phyloP scores from a whole-genome alignment of 2,329 filamentous ascomycete genomes.

The Lachnellula arida region DNA sequence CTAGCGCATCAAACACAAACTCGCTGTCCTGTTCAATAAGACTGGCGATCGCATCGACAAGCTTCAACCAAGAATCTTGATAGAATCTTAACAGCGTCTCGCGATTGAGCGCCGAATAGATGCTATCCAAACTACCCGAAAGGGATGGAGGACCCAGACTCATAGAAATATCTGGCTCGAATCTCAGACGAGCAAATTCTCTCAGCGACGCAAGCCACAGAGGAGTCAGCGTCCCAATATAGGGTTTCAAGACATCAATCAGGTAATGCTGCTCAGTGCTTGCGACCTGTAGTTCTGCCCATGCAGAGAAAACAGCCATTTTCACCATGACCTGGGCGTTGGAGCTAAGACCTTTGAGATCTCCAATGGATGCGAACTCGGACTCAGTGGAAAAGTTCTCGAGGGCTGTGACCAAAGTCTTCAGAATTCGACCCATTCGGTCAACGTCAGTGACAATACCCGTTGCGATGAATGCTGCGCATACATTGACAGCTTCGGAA shows the following conservation, averaged over 20 bases:
- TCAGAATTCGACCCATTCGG: slow-evolving; percentile 96
- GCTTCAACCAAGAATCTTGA: slow-evolving; percentile 92
- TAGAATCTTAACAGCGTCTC: slow-evolving; percentile 94
- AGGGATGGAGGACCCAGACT: slow-evolving; percentile 76
- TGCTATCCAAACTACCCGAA: slow-evolving; percentile 83
- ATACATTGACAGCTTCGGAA: slow-evolving; percentile 93
- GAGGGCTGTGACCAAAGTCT: slow-evolving; percentile 82
- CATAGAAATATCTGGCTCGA: slow-evolving; percentile 96
- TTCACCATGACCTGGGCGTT: slow-evolving; percentile 99
- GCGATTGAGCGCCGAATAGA: slow-evolving; percentile 90
- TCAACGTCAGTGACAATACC: slow-evolving; percentile 97
- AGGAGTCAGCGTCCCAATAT: slow-evolving; percentile 84
- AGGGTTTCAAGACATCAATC: slow-evolving; percentile 80
- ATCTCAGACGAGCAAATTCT: slow-evolving; percentile 87
- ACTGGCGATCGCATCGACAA: slow-evolving; percentile 95
- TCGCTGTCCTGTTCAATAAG: slow-evolving; percentile 96
- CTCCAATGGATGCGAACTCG: slow-evolving; percentile 83
- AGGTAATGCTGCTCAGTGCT: slow-evolving; percentile 90
- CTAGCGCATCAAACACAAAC: slow-evolving; percentile 93
- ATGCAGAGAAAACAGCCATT: slow-evolving; percentile 93
- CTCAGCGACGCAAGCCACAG: slow-evolving; percentile 90
- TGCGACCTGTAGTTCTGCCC: slow-evolving; percentile 94
- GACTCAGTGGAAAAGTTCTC: slow-evolving; percentile 85
- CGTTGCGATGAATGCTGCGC: slow-evolving; percentile 94
- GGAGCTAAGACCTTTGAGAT: slow-evolving; percentile 85